Conservation (phyloP, 345 rosid genomes). For the Euphorbia tirucalli region DNA sequence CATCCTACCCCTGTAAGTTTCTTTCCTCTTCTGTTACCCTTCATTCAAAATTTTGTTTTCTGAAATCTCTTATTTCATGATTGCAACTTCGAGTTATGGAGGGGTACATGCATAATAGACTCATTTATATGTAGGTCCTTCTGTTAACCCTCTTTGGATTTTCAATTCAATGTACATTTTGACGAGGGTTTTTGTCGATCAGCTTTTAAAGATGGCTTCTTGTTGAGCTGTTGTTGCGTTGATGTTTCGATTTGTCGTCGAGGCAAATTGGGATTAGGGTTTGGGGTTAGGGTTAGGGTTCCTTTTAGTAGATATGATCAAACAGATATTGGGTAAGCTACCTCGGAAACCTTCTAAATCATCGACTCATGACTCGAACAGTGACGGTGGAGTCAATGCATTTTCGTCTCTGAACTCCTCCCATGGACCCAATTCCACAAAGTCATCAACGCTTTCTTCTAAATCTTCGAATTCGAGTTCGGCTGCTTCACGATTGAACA, state of each 20-base stretch:
- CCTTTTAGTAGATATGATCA: conserved; percentile 52
- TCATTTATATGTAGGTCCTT: conserved; percentile 1
- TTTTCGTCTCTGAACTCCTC: conserved; percentile 36
- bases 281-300: conserved; percentile 18
- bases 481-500: conserved; percentile 37
- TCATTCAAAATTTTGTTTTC: neutral
- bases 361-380: conserved; percentile 42
- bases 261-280: conserved; percentile 9
- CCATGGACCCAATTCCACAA: conserved; percentile 40
- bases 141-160: neutral
- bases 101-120: conserved; percentile 6
- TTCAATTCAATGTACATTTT: neutral
- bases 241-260: conserved; percentile 15
- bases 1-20: conserved; percentile 28
- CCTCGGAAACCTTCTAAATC: conserved; percentile 73
- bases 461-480: conserved; percentile 37
- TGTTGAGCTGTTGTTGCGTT: conserved; percentile 23
- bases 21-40: neutral
- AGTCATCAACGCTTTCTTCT: conserved; percentile 33
- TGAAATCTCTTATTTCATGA: neutral
- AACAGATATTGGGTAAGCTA: conserved; percentile 71
- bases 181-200: conserved; percentile 2
- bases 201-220: conserved; percentile 13
- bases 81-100: conserved; percentile 10
- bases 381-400: conserved; percentile 45